Conservation (phyloP, 805 yeast genomes). For the Candida dendrica region DNA sequence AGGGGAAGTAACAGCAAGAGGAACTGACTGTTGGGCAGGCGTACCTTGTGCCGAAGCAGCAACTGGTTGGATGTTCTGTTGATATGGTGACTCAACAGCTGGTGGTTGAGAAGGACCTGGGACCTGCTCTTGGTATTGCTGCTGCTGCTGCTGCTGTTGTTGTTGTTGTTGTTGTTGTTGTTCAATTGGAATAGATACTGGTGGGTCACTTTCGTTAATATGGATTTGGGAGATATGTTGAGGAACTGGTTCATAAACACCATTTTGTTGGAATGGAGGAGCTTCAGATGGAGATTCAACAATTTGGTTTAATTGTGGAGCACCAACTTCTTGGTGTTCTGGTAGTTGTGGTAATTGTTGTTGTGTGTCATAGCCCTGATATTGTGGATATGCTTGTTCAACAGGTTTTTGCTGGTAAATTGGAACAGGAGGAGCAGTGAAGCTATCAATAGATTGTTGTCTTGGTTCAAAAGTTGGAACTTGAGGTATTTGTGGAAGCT, state of each 20-base stretch:
- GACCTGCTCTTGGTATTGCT: slow-evolving; percentile 6
- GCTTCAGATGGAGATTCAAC: background rate
- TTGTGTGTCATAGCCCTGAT: background rate
- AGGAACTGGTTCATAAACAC: background rate
- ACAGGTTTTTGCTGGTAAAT: slow-evolving; percentile 1
- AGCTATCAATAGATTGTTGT: slow-evolving; percentile 2
- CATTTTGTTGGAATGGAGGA: background rate
- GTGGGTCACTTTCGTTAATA: background rate
- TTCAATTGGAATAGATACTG: background rate
- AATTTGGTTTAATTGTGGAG: background rate
- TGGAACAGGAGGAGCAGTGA: background rate
- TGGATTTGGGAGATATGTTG: background rate
- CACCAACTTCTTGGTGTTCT: background rate
- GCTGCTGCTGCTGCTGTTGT: slow-evolving; percentile 6
- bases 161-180: slow-evolving; percentile 6
- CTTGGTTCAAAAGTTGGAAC: slow-evolving; percentile 1
- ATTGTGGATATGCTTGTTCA: background rate
- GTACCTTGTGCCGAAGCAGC: background rate
- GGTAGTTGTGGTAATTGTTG: background rate
- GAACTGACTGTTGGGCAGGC: slow-evolving; percentile 1
- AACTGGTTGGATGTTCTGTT: background rate
- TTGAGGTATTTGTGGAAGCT: background rate
- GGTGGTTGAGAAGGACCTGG: slow-evolving; percentile 3
- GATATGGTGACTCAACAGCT: background rate
- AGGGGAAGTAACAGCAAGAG: too few relatives aligned